These are phyloP conservation scores for Sphagnum contortum DNA, from an alignment of 225 moss, liverwort and hornwort genomes.

Conservation along the genomic window DNA sequence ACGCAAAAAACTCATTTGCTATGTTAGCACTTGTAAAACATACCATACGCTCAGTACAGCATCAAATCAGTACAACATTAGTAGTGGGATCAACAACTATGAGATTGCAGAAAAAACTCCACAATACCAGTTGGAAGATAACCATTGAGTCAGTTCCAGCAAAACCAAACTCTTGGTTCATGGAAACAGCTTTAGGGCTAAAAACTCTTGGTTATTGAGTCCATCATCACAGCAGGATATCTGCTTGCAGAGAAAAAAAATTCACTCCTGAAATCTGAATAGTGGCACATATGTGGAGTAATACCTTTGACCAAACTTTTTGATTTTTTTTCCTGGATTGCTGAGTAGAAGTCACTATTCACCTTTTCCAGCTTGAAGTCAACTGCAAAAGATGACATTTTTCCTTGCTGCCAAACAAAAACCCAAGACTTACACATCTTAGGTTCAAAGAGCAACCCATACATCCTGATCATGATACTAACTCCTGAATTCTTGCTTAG, in stretches of 20 bases:
- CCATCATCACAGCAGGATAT: constrained; percentile 1
- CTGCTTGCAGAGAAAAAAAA: neutral
- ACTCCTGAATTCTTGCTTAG: neutral
- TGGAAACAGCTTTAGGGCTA: too few species aligned
- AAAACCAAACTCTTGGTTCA: too few species aligned
- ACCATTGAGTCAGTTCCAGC: too few species aligned
- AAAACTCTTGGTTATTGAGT: neutral
- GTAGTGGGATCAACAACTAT: too few species aligned
- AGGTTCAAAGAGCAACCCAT: neutral
- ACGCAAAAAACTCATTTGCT: too few species aligned
- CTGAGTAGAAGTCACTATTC: constrained; percentile 19
- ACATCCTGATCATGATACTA: neutral
- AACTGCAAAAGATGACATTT: constrained; percentile 29
- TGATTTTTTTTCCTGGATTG: constrained; percentile 18
- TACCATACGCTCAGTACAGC: too few species aligned
- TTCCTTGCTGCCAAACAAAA: constrained; percentile 8
- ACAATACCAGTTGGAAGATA: too few species aligned
- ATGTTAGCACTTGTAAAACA: too few species aligned
- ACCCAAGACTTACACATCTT: neutral
- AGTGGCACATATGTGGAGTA: neutral
- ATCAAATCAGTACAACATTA: too few species aligned
- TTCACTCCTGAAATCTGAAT: neutral
- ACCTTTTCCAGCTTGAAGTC: constrained; percentile 23
- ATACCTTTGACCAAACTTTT: constrained; percentile 15
- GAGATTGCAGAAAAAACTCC: too few species aligned